Conservation (phyloP, 352 stramenopile species). For the Pythium myriotylum region DNA sequence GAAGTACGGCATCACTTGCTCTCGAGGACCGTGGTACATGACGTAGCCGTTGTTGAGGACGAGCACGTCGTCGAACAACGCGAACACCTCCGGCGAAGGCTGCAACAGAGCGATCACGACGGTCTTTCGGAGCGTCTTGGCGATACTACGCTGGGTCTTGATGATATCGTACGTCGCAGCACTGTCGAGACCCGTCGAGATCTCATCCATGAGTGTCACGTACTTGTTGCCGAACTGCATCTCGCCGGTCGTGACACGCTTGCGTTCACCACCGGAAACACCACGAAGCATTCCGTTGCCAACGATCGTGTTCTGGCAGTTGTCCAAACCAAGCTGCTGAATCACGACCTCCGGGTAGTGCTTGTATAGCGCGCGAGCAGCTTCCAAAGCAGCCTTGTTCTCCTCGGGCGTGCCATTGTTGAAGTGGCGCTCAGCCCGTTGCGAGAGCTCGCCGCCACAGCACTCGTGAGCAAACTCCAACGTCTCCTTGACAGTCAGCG, state of each 20-base stretch:
- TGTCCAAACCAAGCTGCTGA: too few species aligned
- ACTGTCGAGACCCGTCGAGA: slow-evolving; percentile 91
- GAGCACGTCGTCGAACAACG: slow-evolving; percentile 37
- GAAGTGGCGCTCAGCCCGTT: slow-evolving; percentile 36
- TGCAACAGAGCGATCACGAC: slow-evolving; percentile 45
- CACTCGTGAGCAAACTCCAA: slow-evolving; percentile 27
- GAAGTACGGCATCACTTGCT: slow-evolving; percentile 36
- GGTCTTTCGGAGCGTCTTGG: slow-evolving; percentile 34
- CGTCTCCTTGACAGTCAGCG: slow-evolving; percentile 30
- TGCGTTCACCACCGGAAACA: too few species aligned
- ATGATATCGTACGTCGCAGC: slow-evolving; percentile 91
- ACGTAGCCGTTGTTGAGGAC: slow-evolving; percentile 44
- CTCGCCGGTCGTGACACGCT: too few species aligned
- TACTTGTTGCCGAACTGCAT: too few species aligned
- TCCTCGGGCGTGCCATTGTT: slow-evolving; percentile 30
- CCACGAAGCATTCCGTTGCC: too few species aligned
- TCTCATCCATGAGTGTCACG: slow-evolving; percentile 92
- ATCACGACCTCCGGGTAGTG: slow-evolving; percentile 39
- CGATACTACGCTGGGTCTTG: slow-evolving; percentile 37
- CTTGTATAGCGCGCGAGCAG: slow-evolving; percentile 21
- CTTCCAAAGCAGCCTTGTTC: too few species aligned
- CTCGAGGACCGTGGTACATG: slow-evolving; percentile 42
- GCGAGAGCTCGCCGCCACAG: slow-evolving; percentile 11
- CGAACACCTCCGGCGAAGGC: slow-evolving; percentile 27
- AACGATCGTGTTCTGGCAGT: too few species aligned